A percentile compares a stretch with the other conserved stretches of the same genome.
phyloP scores from a whole-genome alignment of 148 eudicot species.

The Chenopodium album region DNA sequence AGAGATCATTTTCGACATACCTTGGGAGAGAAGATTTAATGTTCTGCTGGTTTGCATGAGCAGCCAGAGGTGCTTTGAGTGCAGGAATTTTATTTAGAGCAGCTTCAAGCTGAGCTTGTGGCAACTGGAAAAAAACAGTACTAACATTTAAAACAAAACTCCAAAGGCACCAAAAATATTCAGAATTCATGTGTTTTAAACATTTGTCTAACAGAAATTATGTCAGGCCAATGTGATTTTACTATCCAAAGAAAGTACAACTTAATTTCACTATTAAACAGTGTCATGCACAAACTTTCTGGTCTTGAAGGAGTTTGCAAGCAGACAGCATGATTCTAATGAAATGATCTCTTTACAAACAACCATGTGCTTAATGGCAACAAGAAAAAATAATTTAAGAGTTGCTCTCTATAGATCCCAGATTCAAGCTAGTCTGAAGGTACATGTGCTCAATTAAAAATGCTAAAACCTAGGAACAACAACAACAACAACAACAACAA shows the following conservation, averaged over 20 bases:
- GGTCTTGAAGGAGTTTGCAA: constrained; percentile 1
- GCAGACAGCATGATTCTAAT: not conserved
- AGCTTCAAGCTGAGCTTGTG: constrained; percentile 85
- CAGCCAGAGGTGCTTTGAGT: constrained; percentile 62
- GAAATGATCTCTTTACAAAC: not conserved
- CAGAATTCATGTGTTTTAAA: not conserved
- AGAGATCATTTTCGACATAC: constrained; percentile 25
- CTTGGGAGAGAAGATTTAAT: constrained; percentile 78
- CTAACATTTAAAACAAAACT: not conserved
- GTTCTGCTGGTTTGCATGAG: constrained; percentile 73
- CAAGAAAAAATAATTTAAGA: not conserved
- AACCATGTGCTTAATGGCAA: not conserved
- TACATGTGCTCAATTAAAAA: not conserved
- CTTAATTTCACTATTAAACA: not conserved
- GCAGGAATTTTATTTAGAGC: constrained; percentile 73
- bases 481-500: too few species aligned
- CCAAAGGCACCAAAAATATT: not conserved
- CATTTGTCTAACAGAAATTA: not conserved
- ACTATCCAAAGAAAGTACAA: not conserved
- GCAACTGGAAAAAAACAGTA: constrained; percentile 49
- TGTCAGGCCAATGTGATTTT: not conserved
- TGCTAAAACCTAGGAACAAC: not conserved
- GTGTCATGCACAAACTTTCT: not conserved
- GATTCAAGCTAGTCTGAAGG: not conserved
- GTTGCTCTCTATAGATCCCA: not conserved